Base-by-base conservation (phyloP, 2,329 filamentous ascomycete species). In the Aspergillus calidoustus region DNA sequence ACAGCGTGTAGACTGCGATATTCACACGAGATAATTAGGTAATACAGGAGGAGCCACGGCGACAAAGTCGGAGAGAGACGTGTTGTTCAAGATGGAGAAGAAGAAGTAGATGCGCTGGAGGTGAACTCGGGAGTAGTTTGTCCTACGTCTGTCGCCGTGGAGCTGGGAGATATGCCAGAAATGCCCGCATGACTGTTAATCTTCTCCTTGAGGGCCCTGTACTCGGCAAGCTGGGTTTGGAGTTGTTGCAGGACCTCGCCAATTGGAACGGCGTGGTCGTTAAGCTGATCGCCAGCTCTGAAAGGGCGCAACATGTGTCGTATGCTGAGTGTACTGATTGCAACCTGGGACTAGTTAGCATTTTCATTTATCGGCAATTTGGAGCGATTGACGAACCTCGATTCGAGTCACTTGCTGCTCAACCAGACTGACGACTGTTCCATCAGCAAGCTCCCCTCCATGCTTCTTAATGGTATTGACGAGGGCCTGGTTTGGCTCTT, bases 341-440 rank as follows among this genome's bases (percentile, higher is more conserved):
- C 95, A 55, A 91, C 89, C 92, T 96, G 68, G 15, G 77, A 70
- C 53, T 51, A 22, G 62, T 68, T 30, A 69, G 57, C 23, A 62
- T 41, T 47, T 43, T 9, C 1, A 17, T 59, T 41, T 13, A 43
- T 11, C n/a, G 19, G 22, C 59, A 54, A 43, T 31, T 25, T 7
- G n/a, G 30, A 49, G 7, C 54, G 52, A 30, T n/a, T 17, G 3
- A 79, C 89, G 79, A 82, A 96, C 93, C 88, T 99, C 95, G 75
- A 99, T 96, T 72, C 95, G 88, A 75, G 91, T 93, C 69, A 99
- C 91, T 83, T 97, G 93, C 74, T 98, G 93, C 75, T 96, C 93
- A 76, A 98, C 86, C 72, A 99, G 92, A 72, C 92, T 93, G 59
- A 96, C 80, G 77, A 98, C 81, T 77, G 96, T 94, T 57, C 87